Evolutionary conservation across 1,284 basidiomycete species (phyloP), one percentile per base, ranked within the genome.

Genomic region (Pseudozyma tsukubaensis): DNA sequence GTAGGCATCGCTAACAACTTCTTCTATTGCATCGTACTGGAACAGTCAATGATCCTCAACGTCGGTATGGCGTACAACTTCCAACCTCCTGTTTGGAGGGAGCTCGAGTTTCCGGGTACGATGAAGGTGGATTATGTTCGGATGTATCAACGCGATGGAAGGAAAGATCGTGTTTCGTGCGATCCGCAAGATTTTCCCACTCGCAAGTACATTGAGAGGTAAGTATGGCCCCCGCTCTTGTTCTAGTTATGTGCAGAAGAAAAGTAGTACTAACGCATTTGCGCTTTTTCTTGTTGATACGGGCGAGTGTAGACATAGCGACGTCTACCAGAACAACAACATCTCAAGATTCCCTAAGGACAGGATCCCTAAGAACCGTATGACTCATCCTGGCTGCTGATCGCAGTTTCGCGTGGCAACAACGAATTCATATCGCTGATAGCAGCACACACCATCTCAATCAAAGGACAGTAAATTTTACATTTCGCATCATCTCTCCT

Each of bases 311-410:
- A 29, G 24, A 29, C 51, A 29, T 29, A 29, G 24, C 10, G 78
- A 79, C 24, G 44, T 82, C 13, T 84, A 83, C 58, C 59, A 59
- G 35, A 82, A 84, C 70, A 72, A 58, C 40, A 83, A 83, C 62
- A 54, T 81, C 32, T 77, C 77, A 3, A 49, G 60, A 5, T 84
- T 66, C 63, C 63, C 67, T n/a, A 72, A 76, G 57, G 69, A 68
- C 21, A 19, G 48, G 1, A 74, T 78, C 54, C 79, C 80, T 1
- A 71, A 65, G 47, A 79, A 78, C 50, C 4, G 44, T 1, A 36
- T 65, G 40, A 65, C 62, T 0, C 62, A 57, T 39, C 53, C 53
- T 56, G 36, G 32, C 8, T 65, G 62, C 36, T 58, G 24, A 53
- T 36, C 18, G 14, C 18, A 18, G 24, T 29, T 29, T 29, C 3